phyloP scores from a whole-genome alignment of 106 monocot species.

The Phalaenopsis aphrodite region DNA sequence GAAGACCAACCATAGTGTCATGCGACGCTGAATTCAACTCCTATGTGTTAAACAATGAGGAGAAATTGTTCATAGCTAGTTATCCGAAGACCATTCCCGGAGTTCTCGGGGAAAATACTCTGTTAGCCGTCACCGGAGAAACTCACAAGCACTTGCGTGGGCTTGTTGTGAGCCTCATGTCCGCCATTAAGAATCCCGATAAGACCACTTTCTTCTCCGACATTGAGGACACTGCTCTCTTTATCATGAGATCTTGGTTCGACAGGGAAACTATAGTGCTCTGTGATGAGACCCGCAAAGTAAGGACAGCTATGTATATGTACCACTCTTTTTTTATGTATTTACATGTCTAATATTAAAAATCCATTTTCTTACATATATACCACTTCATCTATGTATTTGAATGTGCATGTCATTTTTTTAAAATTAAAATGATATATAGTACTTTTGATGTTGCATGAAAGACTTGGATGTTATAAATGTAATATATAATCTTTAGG shows the following conservation, averaged over 20 bases:
- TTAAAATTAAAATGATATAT: no score
- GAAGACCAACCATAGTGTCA: slow-evolving; percentile 65
- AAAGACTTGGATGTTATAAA: no score
- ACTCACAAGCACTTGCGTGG: slow-evolving; percentile 57
- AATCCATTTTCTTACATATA: no score
- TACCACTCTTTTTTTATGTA: no score
- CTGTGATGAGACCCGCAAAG: slow-evolving; percentile 22
- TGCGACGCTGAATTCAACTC: slow-evolving; percentile 64
- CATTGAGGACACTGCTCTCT: slow-evolving; percentile 34
- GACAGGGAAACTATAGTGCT: slow-evolving; percentile 13
- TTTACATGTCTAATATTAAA: no score
- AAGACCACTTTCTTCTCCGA: slow-evolving; percentile 41
- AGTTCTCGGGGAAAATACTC: slow-evolving; percentile 63
- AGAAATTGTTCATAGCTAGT: slow-evolving; percentile 55
- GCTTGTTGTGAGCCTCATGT: slow-evolving; percentile 53
- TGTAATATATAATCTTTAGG: no score
- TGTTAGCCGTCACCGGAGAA: slow-evolving; percentile 62
- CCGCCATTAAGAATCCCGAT: not conserved
- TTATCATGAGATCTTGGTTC: slow-evolving; percentile 25
- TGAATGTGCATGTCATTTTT: no score
- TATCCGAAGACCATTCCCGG: slow-evolving; percentile 66
- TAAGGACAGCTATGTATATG: not conserved
- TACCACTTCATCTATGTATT: no score
- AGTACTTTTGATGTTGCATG: no score
- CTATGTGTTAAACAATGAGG: slow-evolving; percentile 67